phyloP scores from a whole-genome alignment of 2,329 filamentous ascomycete genomes.

The Cryphonectria nitschkei region DNA sequence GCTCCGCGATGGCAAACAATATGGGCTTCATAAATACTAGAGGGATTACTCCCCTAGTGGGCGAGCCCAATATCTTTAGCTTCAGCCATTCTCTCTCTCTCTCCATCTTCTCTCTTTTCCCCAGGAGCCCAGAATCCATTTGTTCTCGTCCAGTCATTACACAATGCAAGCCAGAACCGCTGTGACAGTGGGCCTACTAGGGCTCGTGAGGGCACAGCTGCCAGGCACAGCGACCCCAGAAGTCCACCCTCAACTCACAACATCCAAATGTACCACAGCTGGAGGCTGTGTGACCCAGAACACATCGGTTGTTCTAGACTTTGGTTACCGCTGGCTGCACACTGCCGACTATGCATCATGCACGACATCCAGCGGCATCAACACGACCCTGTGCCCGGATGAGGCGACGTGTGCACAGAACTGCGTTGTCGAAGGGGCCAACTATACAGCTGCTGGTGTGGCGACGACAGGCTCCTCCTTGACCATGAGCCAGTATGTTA shows the following conservation, averaged over 20 bases:
- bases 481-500: constrained; percentile 36
- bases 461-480: constrained; percentile 33
- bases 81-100: too few relatives aligned
- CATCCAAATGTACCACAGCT: constrained; percentile 49
- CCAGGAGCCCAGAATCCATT: too few relatives aligned
- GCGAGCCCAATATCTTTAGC: neutral
- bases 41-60: neutral
- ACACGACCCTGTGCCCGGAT: constrained; percentile 46
- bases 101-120: neutral
- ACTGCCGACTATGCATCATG: constrained; percentile 36
- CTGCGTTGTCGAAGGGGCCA: constrained; percentile 50
- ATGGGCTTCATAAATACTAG: neutral
- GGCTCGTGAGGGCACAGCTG: constrained; percentile 34
- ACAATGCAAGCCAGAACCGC: constrained; percentile 13
- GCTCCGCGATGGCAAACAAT: constrained; percentile 1
- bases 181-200: constrained; percentile 18
- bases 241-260: constrained; percentile 47
- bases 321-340: constrained; percentile 44
- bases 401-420: constrained; percentile 49
- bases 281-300: constrained; percentile 47
- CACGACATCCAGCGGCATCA: constrained; percentile 33
- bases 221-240: constrained; percentile 39
- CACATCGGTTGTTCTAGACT: constrained; percentile 49
- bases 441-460: constrained; percentile 44
- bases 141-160: neutral